Evolutionary conservation across 495 filamentous ascomycete species (phyloP), one percentile per base, ranked within the genome.

Genomic region (Glonium stellatum): DNA sequence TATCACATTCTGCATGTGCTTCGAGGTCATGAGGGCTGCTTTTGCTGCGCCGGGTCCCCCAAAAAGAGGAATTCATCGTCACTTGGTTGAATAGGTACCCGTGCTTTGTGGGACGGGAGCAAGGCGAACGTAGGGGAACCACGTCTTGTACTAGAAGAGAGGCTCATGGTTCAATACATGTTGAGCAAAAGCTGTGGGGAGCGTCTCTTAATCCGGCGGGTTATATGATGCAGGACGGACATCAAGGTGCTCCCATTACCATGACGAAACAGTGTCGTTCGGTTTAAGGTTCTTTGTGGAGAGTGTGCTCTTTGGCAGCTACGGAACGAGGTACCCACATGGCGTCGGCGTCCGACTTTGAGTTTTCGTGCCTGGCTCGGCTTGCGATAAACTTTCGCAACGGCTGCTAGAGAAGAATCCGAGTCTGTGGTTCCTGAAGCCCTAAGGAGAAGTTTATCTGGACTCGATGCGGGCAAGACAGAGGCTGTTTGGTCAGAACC

Each of bases 311-410:
- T 44, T 44, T 44, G 13, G 18, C 4, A 44, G 3, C 18, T 44
- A 18, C 39, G 39, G 39, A 44, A 4, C 39, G 39, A 18, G 39
- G 39, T 44, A 51, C 48, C 48, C 48, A 51, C 48, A 51, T 51
- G 19, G 48, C 48, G 48, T 51, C 48, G 15, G 25, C 25, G 6
- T 10, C 9, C 44, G 44, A 19, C 18, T 18, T 48, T 48, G 44
- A 18, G 44, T 25, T 31, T 23, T 51, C 6, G 48, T 51, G 48
- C 48, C 48, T 51, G 48, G 25, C 48, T 8, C 19, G 21, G 19
- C 48, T 22, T 51, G 48, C 48, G 25, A 51, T 51, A 25, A 51
- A 51, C 48, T 51, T 51, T 31, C 48, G 19, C 48, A 51, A 51
- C 48, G 48, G 48, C 48, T 10, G 23, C 48, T 51, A 51, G 48